Percentiles rank a stretch among this genome's conserved stretches.
phyloP scores from a whole-genome alignment of 768 basidiomycete species.

The Steccherinum ochraceum region DNA sequence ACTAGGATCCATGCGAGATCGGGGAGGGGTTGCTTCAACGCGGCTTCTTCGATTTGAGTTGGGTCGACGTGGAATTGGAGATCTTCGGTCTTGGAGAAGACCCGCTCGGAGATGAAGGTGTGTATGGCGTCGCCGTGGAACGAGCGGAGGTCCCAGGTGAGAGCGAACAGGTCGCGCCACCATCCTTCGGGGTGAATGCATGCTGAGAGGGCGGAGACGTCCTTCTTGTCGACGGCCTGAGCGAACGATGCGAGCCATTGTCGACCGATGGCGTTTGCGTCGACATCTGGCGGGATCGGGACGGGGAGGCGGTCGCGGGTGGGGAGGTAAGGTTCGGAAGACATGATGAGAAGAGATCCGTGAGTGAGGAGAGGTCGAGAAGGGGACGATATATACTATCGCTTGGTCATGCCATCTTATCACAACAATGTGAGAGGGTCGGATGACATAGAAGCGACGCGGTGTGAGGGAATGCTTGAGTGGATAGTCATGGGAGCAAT shows the following conservation, averaged over 20 bases:
- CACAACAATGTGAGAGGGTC: no score
- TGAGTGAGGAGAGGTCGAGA: no score
- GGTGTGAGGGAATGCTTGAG: no score
- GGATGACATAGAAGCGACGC: no score
- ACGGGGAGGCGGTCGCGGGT: constrained; percentile 15
- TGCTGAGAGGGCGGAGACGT: constrained; percentile 28
- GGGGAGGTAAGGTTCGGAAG: constrained; percentile 7
- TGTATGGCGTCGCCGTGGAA: constrained; percentile 27
- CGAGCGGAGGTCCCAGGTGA: constrained; percentile 34
- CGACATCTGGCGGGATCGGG: constrained; percentile 21
- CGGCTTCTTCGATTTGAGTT: constrained; percentile 9
- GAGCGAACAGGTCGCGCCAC: constrained; percentile 28
- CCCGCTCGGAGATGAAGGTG: constrained; percentile 21
- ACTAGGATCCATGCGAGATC: constrained; percentile 54
- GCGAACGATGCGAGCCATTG: constrained; percentile 37
- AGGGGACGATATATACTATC: no score
- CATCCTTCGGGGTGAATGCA: constrained; percentile 26
- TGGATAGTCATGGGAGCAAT: no score
- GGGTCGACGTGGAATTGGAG: constrained; percentile 11
- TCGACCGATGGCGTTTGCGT: constrained; percentile 28
- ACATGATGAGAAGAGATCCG: no score
- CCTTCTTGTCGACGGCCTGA: constrained; percentile 25
- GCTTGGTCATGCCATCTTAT: no score
- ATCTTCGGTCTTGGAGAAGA: constrained; percentile 9
- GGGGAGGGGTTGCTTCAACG: not conserved